These are phyloP conservation scores for Lyophyllum decastes DNA, from an alignment of 768 basidiomycete genomes.

Conservation along the genomic window DNA sequence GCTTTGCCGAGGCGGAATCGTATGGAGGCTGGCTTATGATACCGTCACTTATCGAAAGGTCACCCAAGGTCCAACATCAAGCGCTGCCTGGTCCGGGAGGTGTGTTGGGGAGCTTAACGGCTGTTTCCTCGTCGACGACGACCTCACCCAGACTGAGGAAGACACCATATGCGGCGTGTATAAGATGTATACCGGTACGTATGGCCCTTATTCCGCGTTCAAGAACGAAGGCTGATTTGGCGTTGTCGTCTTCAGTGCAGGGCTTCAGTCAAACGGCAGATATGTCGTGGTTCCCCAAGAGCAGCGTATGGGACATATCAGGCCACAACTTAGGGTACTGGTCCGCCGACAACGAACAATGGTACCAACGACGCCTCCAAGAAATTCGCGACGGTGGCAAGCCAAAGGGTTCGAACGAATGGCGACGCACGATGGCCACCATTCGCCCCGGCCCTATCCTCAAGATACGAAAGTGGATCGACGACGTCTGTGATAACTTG, in stretches of 20 bases:
- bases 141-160: neutral
- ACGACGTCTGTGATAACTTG: neutral
- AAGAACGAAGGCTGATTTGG: neutral
- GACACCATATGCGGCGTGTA: neutral
- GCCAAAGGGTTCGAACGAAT: neutral
- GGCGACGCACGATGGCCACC: neutral
- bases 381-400: neutral
- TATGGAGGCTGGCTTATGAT: conserved; percentile 9
- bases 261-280: neutral
- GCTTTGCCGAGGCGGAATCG: neutral
- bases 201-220: neutral
- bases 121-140: neutral
- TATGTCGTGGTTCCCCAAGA: neutral
- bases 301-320: neutral
- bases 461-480: neutral
- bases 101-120: neutral
- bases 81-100: neutral
- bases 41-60: neutral
- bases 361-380: neutral
- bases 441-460: neutral
- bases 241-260: neutral
- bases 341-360: neutral
- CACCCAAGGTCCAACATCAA: neutral
- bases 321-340: neutral
- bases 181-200: conserved; percentile 4